Evolutionary conservation across 2,329 filamentous ascomycete species (phyloP), one percentile per base, ranked within the genome.

Genomic region (Aspergillus sp.): DNA sequence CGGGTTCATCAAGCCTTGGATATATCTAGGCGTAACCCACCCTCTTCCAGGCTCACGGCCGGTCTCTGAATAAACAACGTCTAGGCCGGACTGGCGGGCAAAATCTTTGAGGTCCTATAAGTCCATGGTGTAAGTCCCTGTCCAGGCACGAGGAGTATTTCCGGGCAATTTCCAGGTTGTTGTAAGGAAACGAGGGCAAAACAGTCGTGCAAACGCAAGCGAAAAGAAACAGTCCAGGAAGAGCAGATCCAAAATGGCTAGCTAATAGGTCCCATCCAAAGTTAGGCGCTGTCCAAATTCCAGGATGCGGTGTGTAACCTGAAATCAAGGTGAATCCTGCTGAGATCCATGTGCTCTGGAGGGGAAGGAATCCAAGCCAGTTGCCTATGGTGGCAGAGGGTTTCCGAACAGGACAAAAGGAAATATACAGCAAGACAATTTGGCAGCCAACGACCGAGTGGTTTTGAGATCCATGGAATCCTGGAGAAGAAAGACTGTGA

Each of bases 61-160:
- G 60, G 96, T 96, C 80, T 99, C 95, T 65, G 93, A 97, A 77
- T 96, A 99, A 71, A 99, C 95, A 65, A 99, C 95, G 76, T 98
- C 95, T 77, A 96, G 86, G 77, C 92, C 92, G 76, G 93, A 96
- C 77, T 96, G 91, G 74, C 95, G 92, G 62, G 95, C 95, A 79
- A 99, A 99, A 77, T 99, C 95, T 90, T 99, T 99, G 55, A 99
- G 87, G 79, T 99, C 95, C 95, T 99, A 92, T 81, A 87, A 83
- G 84, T 79, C 85, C 84, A 85, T 51, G 67, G 84, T 84, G 89
- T 95, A 90, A 93, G 90, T 92, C 80, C 85, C 76, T 80, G 76
- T 85, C 83, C 80, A 81, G 83, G 80, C 65, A 68, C 57, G 64
- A 61, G 55, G 58, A 62, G 45, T 57, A 59, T 62, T 54, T 64